Conservation (phyloP, 306 rosid species). For the Quercus cerris region DNA sequence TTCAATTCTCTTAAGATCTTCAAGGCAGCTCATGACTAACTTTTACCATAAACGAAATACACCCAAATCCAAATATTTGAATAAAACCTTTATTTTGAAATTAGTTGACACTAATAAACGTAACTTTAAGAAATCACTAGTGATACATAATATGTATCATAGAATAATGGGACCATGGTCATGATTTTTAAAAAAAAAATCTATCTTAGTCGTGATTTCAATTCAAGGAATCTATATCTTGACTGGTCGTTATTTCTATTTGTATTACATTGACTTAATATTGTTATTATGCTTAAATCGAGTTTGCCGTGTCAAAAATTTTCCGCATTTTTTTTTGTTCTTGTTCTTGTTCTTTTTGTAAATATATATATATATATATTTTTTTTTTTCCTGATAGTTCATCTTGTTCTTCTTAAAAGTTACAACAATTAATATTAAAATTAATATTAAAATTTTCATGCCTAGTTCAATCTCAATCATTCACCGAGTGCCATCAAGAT, state of each 20-base stretch:
- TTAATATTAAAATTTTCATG: too few relatives aligned
- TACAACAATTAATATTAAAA: too few relatives aligned
- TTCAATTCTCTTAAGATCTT: too few relatives aligned
- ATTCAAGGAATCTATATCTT: neutral
- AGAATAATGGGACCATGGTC: too few relatives aligned
- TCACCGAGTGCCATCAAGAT: neutral
- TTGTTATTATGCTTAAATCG: neutral
- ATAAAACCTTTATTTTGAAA: too few relatives aligned
- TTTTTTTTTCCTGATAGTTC: neutral
- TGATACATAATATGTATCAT: too few relatives aligned
- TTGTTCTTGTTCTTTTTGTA: neutral
- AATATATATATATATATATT: neutral
- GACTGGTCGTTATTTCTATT: neutral
- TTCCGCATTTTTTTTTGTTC: neutral
- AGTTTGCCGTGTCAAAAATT: neutral
- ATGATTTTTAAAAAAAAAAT: too few relatives aligned
- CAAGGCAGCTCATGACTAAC: too few relatives aligned
- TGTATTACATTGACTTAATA: neutral
- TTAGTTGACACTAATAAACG: too few relatives aligned
- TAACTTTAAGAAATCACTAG: too few relatives aligned
- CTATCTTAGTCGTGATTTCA: neutral
- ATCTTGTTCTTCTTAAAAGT: neutral
- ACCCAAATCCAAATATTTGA: too few relatives aligned
- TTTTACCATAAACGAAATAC: too few relatives aligned
- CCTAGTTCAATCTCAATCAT: neutral